Conservation (phyloP, 306 rosid species). For the Prunus davidiana region DNA sequence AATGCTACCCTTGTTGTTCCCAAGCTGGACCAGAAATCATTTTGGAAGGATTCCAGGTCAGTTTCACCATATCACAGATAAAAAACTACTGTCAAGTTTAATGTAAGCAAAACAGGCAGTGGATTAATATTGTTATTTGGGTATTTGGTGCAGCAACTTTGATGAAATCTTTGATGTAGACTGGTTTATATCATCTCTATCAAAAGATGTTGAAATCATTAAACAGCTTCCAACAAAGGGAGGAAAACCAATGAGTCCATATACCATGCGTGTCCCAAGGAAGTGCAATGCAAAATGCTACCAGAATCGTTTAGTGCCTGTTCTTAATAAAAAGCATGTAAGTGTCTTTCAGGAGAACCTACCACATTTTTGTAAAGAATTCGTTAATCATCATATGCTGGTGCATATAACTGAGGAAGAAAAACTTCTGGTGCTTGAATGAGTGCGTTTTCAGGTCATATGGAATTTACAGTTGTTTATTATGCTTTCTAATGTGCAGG, state of each 20-base stretch:
- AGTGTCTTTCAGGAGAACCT: conserved; percentile 20
- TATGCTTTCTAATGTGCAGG: conserved; percentile 42
- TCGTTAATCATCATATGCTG: neutral
- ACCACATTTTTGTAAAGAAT: neutral
- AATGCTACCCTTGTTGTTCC: conserved; percentile 94
- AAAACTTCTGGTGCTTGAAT: neutral
- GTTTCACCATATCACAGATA: conserved; percentile 16
- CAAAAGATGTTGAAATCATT: conserved; percentile 60
- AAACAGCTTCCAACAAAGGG: conserved; percentile 56
- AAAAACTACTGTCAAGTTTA: neutral
- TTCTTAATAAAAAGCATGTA: conserved; percentile 65
- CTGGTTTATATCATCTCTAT: conserved; percentile 68
- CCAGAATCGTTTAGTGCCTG: conserved; percentile 58
- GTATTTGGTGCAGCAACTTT: conserved; percentile 66
- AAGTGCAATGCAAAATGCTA: conserved; percentile 75
- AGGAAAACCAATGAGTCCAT: conserved; percentile 39
- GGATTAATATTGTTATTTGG: conserved; percentile 12
- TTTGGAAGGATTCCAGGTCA: conserved; percentile 85
- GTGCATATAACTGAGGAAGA: neutral
- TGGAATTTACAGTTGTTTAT: conserved; percentile 14
- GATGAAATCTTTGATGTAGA: conserved; percentile 74
- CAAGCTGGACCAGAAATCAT: conserved; percentile 80
- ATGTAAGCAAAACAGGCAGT: conserved; percentile 2
- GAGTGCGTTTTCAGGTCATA: neutral
- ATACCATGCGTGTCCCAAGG: conserved; percentile 79